Evolutionary conservation across 1,139 yeast genomes (phyloP).

Genomic region (Geotrichum aggregatum): DNA sequence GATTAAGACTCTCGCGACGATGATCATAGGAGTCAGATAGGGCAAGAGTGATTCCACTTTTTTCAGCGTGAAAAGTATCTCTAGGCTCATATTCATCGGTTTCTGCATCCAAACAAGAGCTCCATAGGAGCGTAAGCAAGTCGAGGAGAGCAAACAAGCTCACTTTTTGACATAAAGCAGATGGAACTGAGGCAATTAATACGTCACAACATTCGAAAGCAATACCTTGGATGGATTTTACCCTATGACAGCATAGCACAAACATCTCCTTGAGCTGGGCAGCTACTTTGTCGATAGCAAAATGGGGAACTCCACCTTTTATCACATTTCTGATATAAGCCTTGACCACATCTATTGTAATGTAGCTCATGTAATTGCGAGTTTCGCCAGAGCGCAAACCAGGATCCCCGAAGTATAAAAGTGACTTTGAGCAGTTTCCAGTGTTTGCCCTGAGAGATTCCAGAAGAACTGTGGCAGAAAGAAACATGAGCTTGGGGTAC

Average conservation of each 20-base stretch:
- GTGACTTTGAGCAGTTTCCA: constrained; percentile 74
- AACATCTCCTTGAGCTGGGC: constrained; percentile 66
- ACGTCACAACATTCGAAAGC: constrained; percentile 77
- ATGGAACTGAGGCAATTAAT: constrained; percentile 67
- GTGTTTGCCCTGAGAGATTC: constrained; percentile 74
- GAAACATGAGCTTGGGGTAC: constrained; percentile 79
- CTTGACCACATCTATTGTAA: constrained; percentile 57
- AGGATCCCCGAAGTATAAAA: constrained; percentile 82
- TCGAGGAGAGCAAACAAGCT: constrained; percentile 79
- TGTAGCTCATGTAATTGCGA: constrained; percentile 63
- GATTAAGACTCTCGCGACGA: constrained; percentile 64
- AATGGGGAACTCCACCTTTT: constrained; percentile 47
- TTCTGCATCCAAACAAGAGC: constrained; percentile 82
- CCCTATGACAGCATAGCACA: constrained; percentile 71
- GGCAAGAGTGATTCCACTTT: constrained; percentile 53
- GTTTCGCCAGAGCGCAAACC: constrained; percentile 68
- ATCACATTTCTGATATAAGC: constrained; percentile 51
- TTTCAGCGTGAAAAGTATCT: constrained; percentile 58
- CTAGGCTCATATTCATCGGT: constrained; percentile 81
- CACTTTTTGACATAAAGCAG: constrained; percentile 68
- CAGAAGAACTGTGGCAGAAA: constrained; percentile 74
- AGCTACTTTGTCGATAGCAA: constrained; percentile 55
- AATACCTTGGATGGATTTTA: constrained; percentile 68
- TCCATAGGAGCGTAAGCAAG: constrained; percentile 68
- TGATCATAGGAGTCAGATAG: constrained; percentile 77